phyloP scores from a whole-genome alignment of 2,329 filamentous ascomycete species.

The Microdochium bolleyi region DNA sequence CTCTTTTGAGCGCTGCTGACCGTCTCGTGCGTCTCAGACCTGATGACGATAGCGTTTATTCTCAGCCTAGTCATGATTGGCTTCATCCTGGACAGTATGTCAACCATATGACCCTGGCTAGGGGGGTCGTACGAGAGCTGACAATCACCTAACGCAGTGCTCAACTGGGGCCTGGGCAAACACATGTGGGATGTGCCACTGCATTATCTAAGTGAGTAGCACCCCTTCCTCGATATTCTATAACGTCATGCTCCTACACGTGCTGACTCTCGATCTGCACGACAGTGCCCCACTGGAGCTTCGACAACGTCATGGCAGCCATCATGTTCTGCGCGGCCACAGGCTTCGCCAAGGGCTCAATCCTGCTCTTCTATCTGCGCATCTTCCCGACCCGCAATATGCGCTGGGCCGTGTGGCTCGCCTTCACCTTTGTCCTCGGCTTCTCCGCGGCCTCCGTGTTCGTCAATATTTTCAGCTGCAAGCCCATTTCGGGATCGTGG shows the following conservation, averaged over 20 bases:
- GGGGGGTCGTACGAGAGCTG: background rate
- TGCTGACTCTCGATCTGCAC: background rate
- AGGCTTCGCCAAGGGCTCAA: conserved; percentile 15
- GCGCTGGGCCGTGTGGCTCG: conserved; percentile 9
- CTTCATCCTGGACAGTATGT: conserved; percentile 6
- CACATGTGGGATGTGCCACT: conserved; percentile 12
- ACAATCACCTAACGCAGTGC: conserved; percentile 4
- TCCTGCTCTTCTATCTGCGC: conserved; percentile 16
- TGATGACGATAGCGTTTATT: conserved; percentile 4
- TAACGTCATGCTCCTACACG: conserved; percentile 2
- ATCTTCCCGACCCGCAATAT: conserved; percentile 14
- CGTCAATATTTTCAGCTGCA: conserved; percentile 16
- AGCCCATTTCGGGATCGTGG: conserved; percentile 14
- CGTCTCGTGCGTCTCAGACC: background rate
- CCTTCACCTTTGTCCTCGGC: conserved; percentile 13
- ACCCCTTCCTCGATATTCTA: conserved; percentile 2
- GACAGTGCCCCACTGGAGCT: conserved; percentile 3
- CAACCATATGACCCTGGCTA: background rate
- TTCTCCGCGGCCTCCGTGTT: conserved; percentile 14
- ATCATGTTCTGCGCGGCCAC: conserved; percentile 11
- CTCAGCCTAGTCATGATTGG: conserved; percentile 3
- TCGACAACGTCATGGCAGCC: conserved; percentile 9
- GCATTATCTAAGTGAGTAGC: background rate
- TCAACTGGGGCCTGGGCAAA: conserved; percentile 11
- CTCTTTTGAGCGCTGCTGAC: too few species aligned